Evolutionary conservation across 495 filamentous ascomycete species (phyloP).

Genomic region (Saxophila tyrrhenica): DNA sequence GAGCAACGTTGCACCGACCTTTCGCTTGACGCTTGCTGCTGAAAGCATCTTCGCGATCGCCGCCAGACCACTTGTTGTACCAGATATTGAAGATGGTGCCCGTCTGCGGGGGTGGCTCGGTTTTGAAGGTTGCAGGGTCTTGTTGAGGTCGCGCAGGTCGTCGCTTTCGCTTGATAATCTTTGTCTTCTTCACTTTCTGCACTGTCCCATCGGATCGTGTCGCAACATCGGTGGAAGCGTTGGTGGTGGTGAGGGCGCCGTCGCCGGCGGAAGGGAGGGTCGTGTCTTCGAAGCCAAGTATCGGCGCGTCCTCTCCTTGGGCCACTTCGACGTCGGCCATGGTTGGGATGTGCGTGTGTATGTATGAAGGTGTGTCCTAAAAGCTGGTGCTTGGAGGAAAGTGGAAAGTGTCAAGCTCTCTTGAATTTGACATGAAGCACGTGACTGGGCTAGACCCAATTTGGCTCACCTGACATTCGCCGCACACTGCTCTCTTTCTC

Average conservation of each 20-base stretch:
- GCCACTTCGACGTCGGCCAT: neutral
- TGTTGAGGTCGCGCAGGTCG: slow-evolving; percentile 65
- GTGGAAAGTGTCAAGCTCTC: too few relatives aligned
- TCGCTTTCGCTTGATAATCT: slow-evolving; percentile 54
- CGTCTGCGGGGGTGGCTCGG: slow-evolving; percentile 76
- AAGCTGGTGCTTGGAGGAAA: too few relatives aligned
- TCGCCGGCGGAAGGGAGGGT: neutral
- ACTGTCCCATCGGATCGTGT: slow-evolving; percentile 22
- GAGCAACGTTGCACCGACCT: slow-evolving; percentile 67
- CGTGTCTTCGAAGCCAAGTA: neutral
- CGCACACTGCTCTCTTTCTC: too few relatives aligned
- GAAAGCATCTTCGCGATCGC: slow-evolving; percentile 87
- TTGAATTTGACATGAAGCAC: too few relatives aligned
- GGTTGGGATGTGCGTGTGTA: neutral
- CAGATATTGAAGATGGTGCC: slow-evolving; percentile 91
- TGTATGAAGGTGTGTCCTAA: too few relatives aligned
- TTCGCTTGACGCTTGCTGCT: slow-evolving; percentile 62
- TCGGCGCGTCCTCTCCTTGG: neutral
- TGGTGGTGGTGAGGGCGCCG: slow-evolving; percentile 5
- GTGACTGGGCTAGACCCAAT: too few relatives aligned
- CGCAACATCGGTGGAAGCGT: slow-evolving; percentile 1
- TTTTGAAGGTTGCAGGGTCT: slow-evolving; percentile 68
- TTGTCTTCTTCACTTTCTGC: slow-evolving; percentile 48
- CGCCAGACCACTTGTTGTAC: slow-evolving; percentile 93
- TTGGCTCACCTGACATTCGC: too few relatives aligned